Evolutionary conservation across 148 eudicot genomes (phyloP).

Genomic region (Gaultheria prostrata): DNA sequence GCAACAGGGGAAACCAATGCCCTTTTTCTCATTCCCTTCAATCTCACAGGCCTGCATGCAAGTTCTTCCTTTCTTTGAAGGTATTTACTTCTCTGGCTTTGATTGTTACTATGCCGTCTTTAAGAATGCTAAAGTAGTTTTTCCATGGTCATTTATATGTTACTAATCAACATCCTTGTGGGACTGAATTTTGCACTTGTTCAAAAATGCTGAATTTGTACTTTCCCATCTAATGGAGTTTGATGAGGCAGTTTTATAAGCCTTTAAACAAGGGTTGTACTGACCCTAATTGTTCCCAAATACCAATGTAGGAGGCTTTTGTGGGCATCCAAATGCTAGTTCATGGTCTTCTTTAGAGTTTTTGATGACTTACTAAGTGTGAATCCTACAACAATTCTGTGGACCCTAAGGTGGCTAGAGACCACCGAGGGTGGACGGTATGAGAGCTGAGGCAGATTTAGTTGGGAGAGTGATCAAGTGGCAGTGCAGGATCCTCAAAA

Average conservation of each 20-base stretch:
- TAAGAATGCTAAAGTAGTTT: not conserved
- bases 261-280: not conserved
- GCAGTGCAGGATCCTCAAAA: not conserved
- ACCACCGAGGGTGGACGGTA: too few species aligned
- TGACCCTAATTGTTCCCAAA: not conserved
- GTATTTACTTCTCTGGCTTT: conserved; percentile 33
- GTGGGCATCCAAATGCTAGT: not conserved
- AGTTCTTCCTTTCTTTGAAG: conserved; percentile 70
- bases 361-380: not conserved
- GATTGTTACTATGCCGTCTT: not conserved
- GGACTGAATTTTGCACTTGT: not conserved
- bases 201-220: not conserved
- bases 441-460: too few species aligned
- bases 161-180: not conserved
- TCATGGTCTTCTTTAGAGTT: not conserved
- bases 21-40: conserved; percentile 65
- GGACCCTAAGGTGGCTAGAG: not conserved
- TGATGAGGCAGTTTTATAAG: not conserved
- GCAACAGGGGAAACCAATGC: conserved; percentile 76
- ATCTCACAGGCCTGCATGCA: conserved; percentile 67
- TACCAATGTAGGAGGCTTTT: conserved; percentile 2
- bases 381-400: not conserved
- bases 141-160: not conserved
- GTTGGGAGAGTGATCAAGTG: not conserved
- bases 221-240: not conserved